These are phyloP conservation scores for Stagonosporopsis cucurbitacearum DNA, from an alignment of 2,329 filamentous ascomycete genomes.

Conservation along the genomic window DNA sequence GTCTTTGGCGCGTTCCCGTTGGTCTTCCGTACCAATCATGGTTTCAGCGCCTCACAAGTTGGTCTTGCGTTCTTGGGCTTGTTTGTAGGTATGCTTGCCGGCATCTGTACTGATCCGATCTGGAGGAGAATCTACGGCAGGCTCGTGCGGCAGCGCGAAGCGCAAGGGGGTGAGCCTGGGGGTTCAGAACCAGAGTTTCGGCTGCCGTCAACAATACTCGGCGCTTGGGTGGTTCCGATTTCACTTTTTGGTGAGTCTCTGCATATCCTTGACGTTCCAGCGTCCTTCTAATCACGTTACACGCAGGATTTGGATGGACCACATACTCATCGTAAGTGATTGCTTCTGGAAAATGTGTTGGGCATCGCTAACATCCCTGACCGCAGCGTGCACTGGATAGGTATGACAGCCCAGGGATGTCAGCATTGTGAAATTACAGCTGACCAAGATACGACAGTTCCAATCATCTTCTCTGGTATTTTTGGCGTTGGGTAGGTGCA, in stretches of 20 bases:
- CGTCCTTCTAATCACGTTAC: slow-evolving; percentile 36
- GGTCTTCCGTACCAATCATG: slow-evolving; percentile 76
- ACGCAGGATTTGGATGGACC: slow-evolving; percentile 78
- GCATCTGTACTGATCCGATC: slow-evolving; percentile 67
- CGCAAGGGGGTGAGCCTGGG: slow-evolving; percentile 59
- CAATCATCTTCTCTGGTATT: slow-evolving; percentile 57
- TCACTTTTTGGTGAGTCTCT: slow-evolving; percentile 74
- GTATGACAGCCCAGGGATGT: slow-evolving; percentile 44
- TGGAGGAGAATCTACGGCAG: slow-evolving; percentile 67
- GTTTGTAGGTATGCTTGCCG: slow-evolving; percentile 70
- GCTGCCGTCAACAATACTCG: slow-evolving; percentile 70
- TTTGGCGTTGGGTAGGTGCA: slow-evolving; percentile 54
- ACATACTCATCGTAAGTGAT: slow-evolving; percentile 76
- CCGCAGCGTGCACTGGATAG: slow-evolving; percentile 58
- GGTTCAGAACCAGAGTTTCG: slow-evolving; percentile 85
- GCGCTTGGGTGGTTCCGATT: slow-evolving; percentile 77
- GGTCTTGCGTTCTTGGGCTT: slow-evolving; percentile 76
- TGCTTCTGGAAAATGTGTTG: slow-evolving; percentile 60
- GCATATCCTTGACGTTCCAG: slow-evolving; percentile 31
- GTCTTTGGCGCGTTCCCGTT: slow-evolving; percentile 75
- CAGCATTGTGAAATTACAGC: slow-evolving; percentile 37
- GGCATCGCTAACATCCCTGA: slow-evolving; percentile 37
- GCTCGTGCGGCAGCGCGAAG: slow-evolving; percentile 63
- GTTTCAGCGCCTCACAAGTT: slow-evolving; percentile 78
- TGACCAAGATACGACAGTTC: slow-evolving; percentile 51